Base-by-base conservation (phyloP, 2,329 filamentous ascomycete genomes). In the Aschersonia sp. region DNA sequence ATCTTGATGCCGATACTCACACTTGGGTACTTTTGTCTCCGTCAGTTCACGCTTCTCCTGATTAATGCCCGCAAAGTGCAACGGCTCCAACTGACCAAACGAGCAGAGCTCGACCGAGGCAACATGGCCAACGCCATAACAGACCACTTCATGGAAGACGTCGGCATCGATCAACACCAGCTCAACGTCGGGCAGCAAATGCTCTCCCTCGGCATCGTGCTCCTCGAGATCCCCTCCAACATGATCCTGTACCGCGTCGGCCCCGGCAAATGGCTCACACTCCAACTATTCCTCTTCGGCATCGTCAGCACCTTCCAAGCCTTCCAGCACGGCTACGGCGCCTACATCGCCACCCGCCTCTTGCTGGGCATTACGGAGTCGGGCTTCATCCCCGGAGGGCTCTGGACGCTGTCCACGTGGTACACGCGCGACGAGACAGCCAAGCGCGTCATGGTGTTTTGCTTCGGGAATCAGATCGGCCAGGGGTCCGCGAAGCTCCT, bases 391-490 rank as follows among this genome's bases (percentile, higher is more conserved):
- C 74, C 74, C 1, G 74, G 73, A 3, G 63, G 64, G 5, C 59
- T 72, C 0, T 74, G 65, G 60, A 73, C 72, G 2, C 59, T 78
- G 1, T 74, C 73, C 0, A 73, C 69, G 1, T 78, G 74, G 73
- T 78, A 78, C 56, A 75, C 71, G 1, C 66, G 65, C 3, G 61
- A 63, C 3, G 74, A 78, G 55, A 71, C 70, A 0, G 71, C 70
- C 48, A 71, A 75, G 50, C 66, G 74, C 6, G 67, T 75, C 45
- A 72, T 71, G 56, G 56, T 76, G 35, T 77, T 77, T 58, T 78
- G 72, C 60, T 73, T 77, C 48, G 75, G 74, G 9, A 75, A 75
- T 54, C 68, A 74, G 55, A 64, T 75, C 12, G 74, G 72, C 4
- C 59, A 63, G 28, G 62, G 61, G 1, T 61, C 56, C 0, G 59